Conservation (phyloP, 2,329 filamentous ascomycete species). For the Madurella fahalii region DNA sequence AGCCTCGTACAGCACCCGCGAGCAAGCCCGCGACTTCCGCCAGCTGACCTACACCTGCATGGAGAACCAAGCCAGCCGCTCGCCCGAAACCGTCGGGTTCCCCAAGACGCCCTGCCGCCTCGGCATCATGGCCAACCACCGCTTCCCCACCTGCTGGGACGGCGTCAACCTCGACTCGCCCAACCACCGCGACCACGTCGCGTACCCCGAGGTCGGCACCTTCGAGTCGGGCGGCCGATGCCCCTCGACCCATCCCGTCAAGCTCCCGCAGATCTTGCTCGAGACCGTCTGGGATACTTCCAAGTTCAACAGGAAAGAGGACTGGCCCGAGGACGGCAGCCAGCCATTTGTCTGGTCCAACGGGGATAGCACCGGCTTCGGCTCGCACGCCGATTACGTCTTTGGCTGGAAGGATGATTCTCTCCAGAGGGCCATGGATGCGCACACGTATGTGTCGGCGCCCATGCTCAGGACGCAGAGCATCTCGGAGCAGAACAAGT, state of each 20-base stretch:
- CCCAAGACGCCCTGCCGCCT: constrained; percentile 36
- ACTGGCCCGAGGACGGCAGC: constrained; percentile 36
- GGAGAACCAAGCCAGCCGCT: constrained; percentile 35
- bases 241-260: constrained; percentile 38
- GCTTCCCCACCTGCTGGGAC: constrained; percentile 51
- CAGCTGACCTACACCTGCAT: constrained; percentile 40
- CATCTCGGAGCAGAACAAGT: constrained; percentile 29
- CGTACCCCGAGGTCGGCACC: constrained; percentile 40
- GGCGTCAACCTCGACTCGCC: constrained; percentile 44
- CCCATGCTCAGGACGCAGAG: constrained; percentile 30
- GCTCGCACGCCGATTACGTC: constrained; percentile 40
- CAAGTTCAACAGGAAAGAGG: constrained; percentile 34
- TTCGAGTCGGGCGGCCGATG: constrained; percentile 43
- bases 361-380: constrained; percentile 35
- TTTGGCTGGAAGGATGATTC: constrained; percentile 42
- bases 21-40: constrained; percentile 35
- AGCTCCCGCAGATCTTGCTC: constrained; percentile 40
- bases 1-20: constrained; percentile 32
- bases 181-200: constrained; percentile 43
- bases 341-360: constrained; percentile 41
- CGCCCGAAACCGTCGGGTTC: constrained; percentile 37
- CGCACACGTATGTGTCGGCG: constrained; percentile 29
- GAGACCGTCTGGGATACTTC: constrained; percentile 36
- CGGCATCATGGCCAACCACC: constrained; percentile 44
- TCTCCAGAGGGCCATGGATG: constrained; percentile 39